Evolutionary conservation across 306 rosid species (phyloP).

Genomic region (Rosa rugosa): DNA sequence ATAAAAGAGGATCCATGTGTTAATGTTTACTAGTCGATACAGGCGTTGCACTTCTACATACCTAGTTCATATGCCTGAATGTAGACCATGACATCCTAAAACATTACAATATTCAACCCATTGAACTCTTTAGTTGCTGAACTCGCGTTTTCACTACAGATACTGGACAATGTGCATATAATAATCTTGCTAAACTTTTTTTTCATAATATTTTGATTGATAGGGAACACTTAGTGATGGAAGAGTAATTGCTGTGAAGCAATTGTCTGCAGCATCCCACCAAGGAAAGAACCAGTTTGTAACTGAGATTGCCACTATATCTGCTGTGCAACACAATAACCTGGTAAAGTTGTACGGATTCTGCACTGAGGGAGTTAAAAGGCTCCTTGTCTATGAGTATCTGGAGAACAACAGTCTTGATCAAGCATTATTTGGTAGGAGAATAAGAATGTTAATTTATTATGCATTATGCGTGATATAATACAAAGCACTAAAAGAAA

Average conservation of each 20-base stretch:
- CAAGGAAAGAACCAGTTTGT: conserved; percentile 83
- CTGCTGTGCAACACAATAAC: conserved; percentile 82
- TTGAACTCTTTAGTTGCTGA: background rate
- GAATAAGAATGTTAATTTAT: conserved; percentile 1
- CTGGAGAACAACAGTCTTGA: conserved; percentile 82
- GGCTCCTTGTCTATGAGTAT: conserved; percentile 79
- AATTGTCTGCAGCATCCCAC: conserved; percentile 70
- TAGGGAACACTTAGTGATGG: conserved; percentile 81
- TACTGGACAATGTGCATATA: background rate
- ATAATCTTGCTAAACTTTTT: background rate
- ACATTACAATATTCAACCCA: background rate
- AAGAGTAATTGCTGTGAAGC: conserved; percentile 74
- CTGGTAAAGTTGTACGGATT: conserved; percentile 73
- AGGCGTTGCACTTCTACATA: no score
- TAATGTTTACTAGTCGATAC: background rate
- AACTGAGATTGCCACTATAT: conserved; percentile 79
- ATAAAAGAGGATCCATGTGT: background rate
- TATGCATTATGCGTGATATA: conserved; percentile 5
- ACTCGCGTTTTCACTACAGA: background rate
- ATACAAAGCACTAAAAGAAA: background rate
- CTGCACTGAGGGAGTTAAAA: conserved; percentile 60
- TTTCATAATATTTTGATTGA: background rate
- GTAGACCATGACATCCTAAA: background rate
- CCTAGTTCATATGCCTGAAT: background rate
- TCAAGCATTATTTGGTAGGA: conserved; percentile 79